Evolutionary conservation across 805 yeast genomes (phyloP).

Genomic region (Monosporozyma unispora): DNA sequence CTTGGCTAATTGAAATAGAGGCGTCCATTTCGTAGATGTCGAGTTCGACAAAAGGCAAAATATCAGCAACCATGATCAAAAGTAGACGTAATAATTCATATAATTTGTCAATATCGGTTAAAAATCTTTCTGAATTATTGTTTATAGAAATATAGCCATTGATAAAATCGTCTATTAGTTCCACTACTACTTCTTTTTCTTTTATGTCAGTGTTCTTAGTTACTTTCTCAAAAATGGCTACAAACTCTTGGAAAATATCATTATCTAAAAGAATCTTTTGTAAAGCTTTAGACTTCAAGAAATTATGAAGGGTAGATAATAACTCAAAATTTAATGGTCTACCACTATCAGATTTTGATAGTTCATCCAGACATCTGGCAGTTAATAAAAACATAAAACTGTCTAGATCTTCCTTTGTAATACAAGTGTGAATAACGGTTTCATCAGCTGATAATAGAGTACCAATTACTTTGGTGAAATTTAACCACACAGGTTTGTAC

Average conservation of each 20-base stretch:
- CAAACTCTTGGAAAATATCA: slow-evolving; percentile 60
- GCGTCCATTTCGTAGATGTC: slow-evolving; percentile 20
- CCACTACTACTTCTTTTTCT: slow-evolving; percentile 41
- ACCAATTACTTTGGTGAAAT: slow-evolving; percentile 68
- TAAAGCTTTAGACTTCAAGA: slow-evolving; percentile 49
- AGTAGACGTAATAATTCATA: slow-evolving; percentile 72
- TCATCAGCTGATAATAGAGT: slow-evolving; percentile 47
- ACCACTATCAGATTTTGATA: slow-evolving; percentile 37
- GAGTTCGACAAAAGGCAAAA: slow-evolving; percentile 51
- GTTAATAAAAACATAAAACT: slow-evolving; percentile 71
- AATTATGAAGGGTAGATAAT: slow-evolving; percentile 42
- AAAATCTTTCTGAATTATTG: slow-evolving; percentile 34
- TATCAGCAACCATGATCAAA: slow-evolving; percentile 50
- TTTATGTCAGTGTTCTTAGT: slow-evolving; percentile 46
- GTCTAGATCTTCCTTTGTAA: slow-evolving; percentile 45
- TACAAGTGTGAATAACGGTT: slow-evolving; percentile 35
- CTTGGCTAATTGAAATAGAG: slow-evolving; percentile 7
- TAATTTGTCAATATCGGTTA: slow-evolving; percentile 60
- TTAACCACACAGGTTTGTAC: slow-evolving; percentile 56
- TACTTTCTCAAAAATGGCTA: slow-evolving; percentile 68
- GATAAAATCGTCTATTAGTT: slow-evolving; percentile 52
- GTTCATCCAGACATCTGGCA: slow-evolving; percentile 73
- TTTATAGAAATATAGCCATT: slow-evolving; percentile 29
- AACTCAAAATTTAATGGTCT: slow-evolving; percentile 29
- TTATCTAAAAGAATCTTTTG: slow-evolving; percentile 55